Evolutionary conservation across 139 green algal genomes (phyloP).

Genomic region (Spirogloea muscicola): DNA sequence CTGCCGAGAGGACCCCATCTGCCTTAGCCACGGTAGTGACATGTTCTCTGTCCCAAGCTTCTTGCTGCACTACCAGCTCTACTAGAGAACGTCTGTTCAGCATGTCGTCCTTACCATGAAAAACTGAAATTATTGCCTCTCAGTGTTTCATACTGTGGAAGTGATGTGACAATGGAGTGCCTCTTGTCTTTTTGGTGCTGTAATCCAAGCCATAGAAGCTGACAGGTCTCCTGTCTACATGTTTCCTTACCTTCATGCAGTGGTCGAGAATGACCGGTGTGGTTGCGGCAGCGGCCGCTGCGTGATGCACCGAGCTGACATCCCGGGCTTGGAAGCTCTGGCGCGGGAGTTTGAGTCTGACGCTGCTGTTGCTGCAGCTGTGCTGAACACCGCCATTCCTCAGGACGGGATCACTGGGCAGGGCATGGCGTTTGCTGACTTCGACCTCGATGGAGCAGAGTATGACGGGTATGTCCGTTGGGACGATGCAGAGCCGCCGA

Average conservation of each 20-base stretch:
- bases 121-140: neutral
- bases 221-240: neutral
- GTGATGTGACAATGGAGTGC: no score
- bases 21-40: constrained; percentile 8
- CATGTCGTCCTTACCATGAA: constrained; percentile 1
- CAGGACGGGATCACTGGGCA: no score
- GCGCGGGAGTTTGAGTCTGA: constrained; percentile 1
- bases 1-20: constrained; percentile 7
- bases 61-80: neutral
- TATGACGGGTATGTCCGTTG: no score
- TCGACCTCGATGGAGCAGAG: no score
- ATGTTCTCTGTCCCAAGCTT: neutral
- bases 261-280: neutral
- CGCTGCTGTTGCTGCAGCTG: neutral
- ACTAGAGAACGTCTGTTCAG: neutral
- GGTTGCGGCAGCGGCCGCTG: neutral
- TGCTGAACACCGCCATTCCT: no score
- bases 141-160: neutral
- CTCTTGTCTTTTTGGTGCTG: no score
- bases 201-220: no score
- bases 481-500: no score
- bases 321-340: neutral
- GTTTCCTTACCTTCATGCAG: neutral
- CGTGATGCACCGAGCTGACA: neutral
- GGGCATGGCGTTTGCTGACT: no score